Conservation (phyloP, 2,329 filamentous ascomycete genomes). For the Penicillium sp. region DNA sequence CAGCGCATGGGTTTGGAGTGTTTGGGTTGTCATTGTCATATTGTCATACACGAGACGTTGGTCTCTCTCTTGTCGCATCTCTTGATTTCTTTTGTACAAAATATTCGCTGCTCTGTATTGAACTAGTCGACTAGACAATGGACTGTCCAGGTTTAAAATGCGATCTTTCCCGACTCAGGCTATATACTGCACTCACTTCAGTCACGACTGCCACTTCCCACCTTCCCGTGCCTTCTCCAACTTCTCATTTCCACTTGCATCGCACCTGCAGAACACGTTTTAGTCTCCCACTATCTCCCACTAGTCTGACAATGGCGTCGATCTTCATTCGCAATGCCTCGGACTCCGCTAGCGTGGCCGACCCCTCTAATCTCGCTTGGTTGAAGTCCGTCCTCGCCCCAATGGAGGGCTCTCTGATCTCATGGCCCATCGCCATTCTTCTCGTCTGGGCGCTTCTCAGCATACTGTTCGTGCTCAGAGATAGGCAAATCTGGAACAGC, state of each 20-base stretch:
- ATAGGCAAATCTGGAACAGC: neutral
- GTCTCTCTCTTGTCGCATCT: constrained; percentile 4
- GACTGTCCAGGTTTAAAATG: too few relatives aligned
- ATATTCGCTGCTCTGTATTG: constrained; percentile 12
- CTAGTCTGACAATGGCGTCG: neutral
- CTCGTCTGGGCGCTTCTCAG: neutral
- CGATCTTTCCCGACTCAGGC: too few relatives aligned
- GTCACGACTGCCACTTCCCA: neutral
- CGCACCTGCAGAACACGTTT: neutral
- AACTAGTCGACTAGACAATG: too few relatives aligned
- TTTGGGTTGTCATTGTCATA: constrained; percentile 4
- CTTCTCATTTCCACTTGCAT: neutral
- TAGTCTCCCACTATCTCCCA: neutral
- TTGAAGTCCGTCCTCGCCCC: neutral
- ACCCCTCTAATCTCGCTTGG: neutral
- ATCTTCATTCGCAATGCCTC: neutral
- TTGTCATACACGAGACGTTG: constrained; percentile 8
- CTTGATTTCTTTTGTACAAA: constrained; percentile 17
- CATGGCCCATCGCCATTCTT: neutral
- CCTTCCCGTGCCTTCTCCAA: neutral
- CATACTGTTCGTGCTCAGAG: neutral
- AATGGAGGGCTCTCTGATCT: neutral
- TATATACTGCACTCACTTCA: neutral
- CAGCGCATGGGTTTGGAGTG: constrained; percentile 28
- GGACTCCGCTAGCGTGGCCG: constrained; percentile 4